A percentile compares a stretch with the other conserved stretches of the same genome.
phyloP scores from a whole-genome alignment of 164 flowering plant genomes.

The Nelumbo lutea region DNA sequence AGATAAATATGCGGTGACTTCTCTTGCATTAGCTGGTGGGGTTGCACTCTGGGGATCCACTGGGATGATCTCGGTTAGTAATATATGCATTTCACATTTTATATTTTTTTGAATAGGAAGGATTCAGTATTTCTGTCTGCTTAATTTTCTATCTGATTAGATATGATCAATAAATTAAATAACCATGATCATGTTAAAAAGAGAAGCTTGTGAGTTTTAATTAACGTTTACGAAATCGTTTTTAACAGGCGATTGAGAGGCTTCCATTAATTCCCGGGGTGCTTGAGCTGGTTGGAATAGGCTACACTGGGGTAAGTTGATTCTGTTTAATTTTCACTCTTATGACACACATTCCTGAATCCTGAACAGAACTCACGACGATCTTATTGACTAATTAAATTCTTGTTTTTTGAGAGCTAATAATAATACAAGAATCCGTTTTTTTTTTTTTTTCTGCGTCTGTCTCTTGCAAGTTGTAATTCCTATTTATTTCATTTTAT shows the following conservation, averaged over 20 bases:
- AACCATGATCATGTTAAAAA: too few species aligned
- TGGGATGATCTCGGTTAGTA: slow-evolving; percentile 72
- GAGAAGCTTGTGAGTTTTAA: background rate
- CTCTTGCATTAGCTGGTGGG: slow-evolving; percentile 59
- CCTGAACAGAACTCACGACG: too few species aligned
- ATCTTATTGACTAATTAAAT: too few species aligned
- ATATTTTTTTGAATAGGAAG: background rate
- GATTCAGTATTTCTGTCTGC: too few species aligned
- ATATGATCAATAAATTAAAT: too few species aligned
- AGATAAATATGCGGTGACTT: slow-evolving; percentile 84
- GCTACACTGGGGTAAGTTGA: slow-evolving; percentile 77
- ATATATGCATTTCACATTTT: background rate
- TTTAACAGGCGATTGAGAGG: slow-evolving; percentile 80
- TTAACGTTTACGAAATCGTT: background rate
- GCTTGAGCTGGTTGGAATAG: slow-evolving; percentile 86
- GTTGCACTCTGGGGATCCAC: slow-evolving; percentile 62
- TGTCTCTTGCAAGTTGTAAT: too few species aligned
- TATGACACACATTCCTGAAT: too few species aligned
- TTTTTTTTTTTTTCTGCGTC: background rate
- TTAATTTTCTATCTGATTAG: too few species aligned
- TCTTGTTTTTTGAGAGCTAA: too few species aligned
- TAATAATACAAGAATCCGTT: background rate
- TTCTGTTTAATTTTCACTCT: too few species aligned
- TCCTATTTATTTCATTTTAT: background rate
- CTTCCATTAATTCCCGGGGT: slow-evolving; percentile 82